Evolutionary conservation across 495 filamentous ascomycete genomes (phyloP).

Genomic region (Talaromyces liani): DNA sequence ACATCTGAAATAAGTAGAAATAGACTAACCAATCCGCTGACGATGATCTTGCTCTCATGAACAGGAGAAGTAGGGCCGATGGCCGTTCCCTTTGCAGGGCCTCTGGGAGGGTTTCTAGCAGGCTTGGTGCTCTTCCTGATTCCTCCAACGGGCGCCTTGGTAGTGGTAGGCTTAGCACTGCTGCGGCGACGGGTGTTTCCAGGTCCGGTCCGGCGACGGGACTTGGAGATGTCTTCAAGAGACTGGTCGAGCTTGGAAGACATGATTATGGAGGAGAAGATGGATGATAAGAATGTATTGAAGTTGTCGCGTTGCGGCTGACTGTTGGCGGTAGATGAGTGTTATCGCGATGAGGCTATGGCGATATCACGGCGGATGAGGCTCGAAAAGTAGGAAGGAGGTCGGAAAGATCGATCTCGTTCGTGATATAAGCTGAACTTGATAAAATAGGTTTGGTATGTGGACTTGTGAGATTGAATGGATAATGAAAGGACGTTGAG

Average conservation of each 20-base stretch:
- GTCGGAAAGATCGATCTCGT: background rate
- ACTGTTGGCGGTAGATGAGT: background rate
- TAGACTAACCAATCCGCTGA: slow-evolving; percentile 86
- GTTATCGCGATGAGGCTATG: background rate
- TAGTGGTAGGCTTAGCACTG: slow-evolving; percentile 42
- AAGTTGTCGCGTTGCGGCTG: slow-evolving; percentile 3
- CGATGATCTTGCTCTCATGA: slow-evolving; percentile 89
- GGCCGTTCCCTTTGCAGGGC: slow-evolving; percentile 54
- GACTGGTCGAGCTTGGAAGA: slow-evolving; percentile 91
- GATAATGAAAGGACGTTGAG: background rate
- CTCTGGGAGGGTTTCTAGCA: slow-evolving; percentile 52
- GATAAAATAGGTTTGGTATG: background rate
- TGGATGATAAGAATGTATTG: background rate
- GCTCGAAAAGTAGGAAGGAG: background rate
- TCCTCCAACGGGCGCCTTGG: slow-evolving; percentile 70
- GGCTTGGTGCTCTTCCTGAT: slow-evolving; percentile 71
- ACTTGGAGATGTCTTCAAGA: slow-evolving; percentile 90
- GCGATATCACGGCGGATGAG: background rate
- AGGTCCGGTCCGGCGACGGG: slow-evolving; percentile 51
- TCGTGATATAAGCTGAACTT: background rate
- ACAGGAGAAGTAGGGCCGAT: slow-evolving; percentile 48
- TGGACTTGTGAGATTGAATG: background rate
- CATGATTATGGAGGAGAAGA: slow-evolving; percentile 48
- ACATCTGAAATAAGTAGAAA: background rate
- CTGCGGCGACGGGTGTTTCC: slow-evolving; percentile 45